Percentiles rank a stretch among this genome's conserved stretches.
These are phyloP conservation scores for Exophiala xenobiotica DNA, from an alignment of 2,329 filamentous ascomycete species.

Conservation along the genomic window DNA sequence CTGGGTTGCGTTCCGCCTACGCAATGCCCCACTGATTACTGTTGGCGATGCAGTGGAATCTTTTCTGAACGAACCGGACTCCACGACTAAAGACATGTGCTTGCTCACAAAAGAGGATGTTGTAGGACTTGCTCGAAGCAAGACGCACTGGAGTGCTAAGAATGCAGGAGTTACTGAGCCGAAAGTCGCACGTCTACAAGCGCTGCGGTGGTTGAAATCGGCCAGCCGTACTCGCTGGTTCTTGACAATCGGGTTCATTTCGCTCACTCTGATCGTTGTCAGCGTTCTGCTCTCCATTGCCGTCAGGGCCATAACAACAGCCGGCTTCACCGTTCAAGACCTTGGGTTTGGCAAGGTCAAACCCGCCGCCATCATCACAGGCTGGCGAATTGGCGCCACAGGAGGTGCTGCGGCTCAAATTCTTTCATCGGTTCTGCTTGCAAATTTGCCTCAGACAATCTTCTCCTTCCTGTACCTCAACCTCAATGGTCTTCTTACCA, in stretches of 20 bases:
- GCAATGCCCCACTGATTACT: conserved; percentile 31
- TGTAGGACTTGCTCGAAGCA: background rate
- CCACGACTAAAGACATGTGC: conserved; percentile 31
- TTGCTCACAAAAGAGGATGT: conserved; percentile 25
- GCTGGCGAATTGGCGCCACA: conserved; percentile 14
- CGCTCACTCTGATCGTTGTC: conserved; percentile 10
- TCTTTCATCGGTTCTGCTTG: conserved; percentile 30
- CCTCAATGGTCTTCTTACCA: conserved; percentile 42
- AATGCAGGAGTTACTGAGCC: background rate
- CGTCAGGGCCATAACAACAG: background rate
- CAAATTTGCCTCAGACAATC: conserved; percentile 39
- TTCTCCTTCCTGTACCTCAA: conserved; percentile 39
- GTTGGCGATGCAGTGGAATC: conserved; percentile 34
- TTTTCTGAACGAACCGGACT: conserved; percentile 34
- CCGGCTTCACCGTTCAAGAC: conserved; percentile 8
- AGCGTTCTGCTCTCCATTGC: conserved; percentile 7
- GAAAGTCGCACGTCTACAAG: conserved; percentile 4
- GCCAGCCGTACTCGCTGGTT: conserved; percentile 22
- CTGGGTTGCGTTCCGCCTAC: conserved; percentile 19
- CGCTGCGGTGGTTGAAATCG: conserved; percentile 15
- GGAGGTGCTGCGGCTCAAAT: conserved; percentile 4
- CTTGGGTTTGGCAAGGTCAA: conserved; percentile 29
- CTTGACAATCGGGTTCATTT: conserved; percentile 11
- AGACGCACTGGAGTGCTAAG: conserved; percentile 1
- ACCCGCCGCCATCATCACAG: conserved; percentile 19